Conservation (phyloP, 495 filamentous ascomycete species). For the Acidomyces sp. region DNA sequence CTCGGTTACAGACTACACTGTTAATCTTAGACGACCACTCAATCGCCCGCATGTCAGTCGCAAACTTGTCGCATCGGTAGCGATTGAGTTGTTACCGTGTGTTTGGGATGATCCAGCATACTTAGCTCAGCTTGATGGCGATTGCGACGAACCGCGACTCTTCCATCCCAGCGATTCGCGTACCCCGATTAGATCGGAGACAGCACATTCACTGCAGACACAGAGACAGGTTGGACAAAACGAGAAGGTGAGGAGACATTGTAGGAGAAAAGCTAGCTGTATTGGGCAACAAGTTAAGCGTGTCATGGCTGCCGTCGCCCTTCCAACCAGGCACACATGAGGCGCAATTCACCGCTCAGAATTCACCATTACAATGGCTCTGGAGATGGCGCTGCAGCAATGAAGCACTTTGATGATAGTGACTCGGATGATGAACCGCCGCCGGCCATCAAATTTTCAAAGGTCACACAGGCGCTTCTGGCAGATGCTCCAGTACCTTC, state of each 20-base stretch:
- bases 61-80: slow-evolving; percentile 7
- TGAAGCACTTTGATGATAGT: slow-evolving; percentile 30
- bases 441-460: slow-evolving; percentile 30
- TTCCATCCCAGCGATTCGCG: slow-evolving; percentile 1
- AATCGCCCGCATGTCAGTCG: slow-evolving; percentile 3
- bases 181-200: neutral
- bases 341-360: slow-evolving; percentile 27
- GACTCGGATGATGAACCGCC: slow-evolving; percentile 31
- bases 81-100: slow-evolving; percentile 9
- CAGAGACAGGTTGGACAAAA: neutral
- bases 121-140: slow-evolving; percentile 13
- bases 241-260: neutral
- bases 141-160: slow-evolving; percentile 5
- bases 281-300: slow-evolving; percentile 7
- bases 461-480: slow-evolving; percentile 29
- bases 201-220: slow-evolving; percentile 7
- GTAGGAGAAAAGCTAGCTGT: slow-evolving; percentile 1
- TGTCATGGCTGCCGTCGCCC: slow-evolving; percentile 20
- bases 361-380: slow-evolving; percentile 23
- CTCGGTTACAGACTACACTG: neutral
- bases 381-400: slow-evolving; percentile 22
- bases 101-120: slow-evolving; percentile 12
- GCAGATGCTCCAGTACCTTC: slow-evolving; percentile 21
- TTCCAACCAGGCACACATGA: slow-evolving; percentile 15
- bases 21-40: neutral